Evolutionary conservation across 805 yeast species (phyloP), one percentile per base, ranked within the genome.

Genomic region (Saccharomycopsis sp.): DNA sequence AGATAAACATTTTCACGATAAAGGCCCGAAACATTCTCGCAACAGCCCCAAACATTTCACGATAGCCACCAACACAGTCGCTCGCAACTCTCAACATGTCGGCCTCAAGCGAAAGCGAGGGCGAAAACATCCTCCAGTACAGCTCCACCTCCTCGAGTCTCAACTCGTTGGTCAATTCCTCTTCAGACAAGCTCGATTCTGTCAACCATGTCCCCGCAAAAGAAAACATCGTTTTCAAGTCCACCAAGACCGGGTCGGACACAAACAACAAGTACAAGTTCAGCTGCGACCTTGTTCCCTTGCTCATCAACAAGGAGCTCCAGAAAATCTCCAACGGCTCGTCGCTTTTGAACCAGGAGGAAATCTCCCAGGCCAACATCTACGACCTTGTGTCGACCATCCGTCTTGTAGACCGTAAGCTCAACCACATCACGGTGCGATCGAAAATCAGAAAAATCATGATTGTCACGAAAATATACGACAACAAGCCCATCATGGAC

Each of bases 401-500:
- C 12, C 62, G 73, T 51, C 65, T 66, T 7, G 65, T 70, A 9
- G 72, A 69, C 44, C 57, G 61, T 16, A 67, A 67, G n/a, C 58
- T 70, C 16, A 65, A 67, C 46, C 66, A 65, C 37, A 64, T 70
- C 3, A 70, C 67, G 50, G 67, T 70, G 40, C 57, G 63, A 24
- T 59, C 70, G 2, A 65, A 62, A 16, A 58, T 67, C 29, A 37
- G 59, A 3, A 66, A 65, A 48, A 65, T 70, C 34, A 61, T 70
- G 62, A 65, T 70, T 23, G 61, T 70, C 3, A 66, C 73, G 15
- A 70, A 70, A 56, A 61, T 70, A 9, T 63, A 65, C 54, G 73
- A 70, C 53, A 57, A 65, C 3, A 70, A 68, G 46, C 73, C 73
- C 4, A 65, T 67, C 7, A n/a, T 51, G 15, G 67, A 67, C 62